phyloP scores from a whole-genome alignment of 2,329 filamentous ascomycete genomes.

The Fusarium longipes region DNA sequence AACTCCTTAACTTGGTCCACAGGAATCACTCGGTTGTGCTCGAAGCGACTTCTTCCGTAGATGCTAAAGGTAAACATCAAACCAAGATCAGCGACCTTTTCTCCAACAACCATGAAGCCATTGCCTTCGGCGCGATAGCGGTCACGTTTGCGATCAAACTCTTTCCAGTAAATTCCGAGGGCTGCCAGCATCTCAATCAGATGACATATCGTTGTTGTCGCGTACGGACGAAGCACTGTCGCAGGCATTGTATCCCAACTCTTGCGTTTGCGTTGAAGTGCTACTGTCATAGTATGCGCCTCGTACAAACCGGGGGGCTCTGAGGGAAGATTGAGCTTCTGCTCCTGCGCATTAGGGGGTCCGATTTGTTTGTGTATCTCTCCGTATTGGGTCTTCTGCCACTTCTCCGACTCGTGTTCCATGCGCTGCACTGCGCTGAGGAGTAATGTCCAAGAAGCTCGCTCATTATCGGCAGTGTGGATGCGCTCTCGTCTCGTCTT shows the following conservation, averaged over 20 bases:
- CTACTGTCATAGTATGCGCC: constrained; percentile 58
- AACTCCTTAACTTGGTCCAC: constrained; percentile 65
- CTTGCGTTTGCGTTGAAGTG: constrained; percentile 59
- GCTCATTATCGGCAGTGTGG: constrained; percentile 67
- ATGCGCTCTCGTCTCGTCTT: constrained; percentile 52
- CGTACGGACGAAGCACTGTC: constrained; percentile 61
- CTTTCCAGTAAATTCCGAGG: constrained; percentile 68
- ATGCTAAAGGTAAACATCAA: constrained; percentile 66
- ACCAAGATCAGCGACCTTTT: constrained; percentile 61
- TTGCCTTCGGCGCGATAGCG: constrained; percentile 67
- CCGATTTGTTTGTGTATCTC: constrained; percentile 38
- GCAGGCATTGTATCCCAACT: constrained; percentile 66
- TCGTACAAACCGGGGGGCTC: constrained; percentile 43
- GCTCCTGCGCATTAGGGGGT: constrained; percentile 34
- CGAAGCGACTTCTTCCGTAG: constrained; percentile 61
- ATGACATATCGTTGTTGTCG: constrained; percentile 66
- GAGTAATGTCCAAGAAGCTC: constrained; percentile 65
- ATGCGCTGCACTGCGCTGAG: constrained; percentile 63
- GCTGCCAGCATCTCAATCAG: constrained; percentile 65
- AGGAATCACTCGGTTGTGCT: constrained; percentile 64
- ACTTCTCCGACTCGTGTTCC: constrained; percentile 60
- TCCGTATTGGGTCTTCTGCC: constrained; percentile 55
- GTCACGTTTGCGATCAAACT: constrained; percentile 64
- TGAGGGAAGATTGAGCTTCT: constrained; percentile 34
- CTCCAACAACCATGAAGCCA: constrained; percentile 62